Conservation (phyloP, 441 rosid genomes). For the Aquilaria agallochum region DNA sequence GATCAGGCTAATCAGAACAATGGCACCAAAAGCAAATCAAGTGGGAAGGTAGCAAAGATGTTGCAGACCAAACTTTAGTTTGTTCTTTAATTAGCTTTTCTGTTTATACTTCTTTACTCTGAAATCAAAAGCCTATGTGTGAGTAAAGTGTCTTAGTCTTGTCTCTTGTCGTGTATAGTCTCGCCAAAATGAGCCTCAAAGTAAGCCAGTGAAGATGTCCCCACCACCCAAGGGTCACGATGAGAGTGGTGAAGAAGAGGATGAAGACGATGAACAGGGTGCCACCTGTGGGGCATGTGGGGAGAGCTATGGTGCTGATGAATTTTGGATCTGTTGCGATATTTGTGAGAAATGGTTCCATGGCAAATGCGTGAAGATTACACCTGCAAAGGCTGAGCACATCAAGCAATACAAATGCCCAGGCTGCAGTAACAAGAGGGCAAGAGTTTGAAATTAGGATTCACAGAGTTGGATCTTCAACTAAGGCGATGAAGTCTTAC, state of each 20-base stretch:
- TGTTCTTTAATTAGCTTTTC: background rate
- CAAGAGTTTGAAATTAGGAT: slow-evolving; percentile 46
- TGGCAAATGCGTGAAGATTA: slow-evolving; percentile 91
- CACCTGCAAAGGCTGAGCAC: slow-evolving; percentile 90
- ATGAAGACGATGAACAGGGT: slow-evolving; percentile 71
- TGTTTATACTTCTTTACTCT: background rate
- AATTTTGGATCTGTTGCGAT: slow-evolving; percentile 94
- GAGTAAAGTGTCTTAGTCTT: background rate
- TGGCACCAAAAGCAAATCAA: slow-evolving; percentile 62
- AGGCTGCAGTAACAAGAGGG: slow-evolving; percentile 75
- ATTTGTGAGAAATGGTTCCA: slow-evolving; percentile 88
- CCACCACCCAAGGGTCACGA: slow-evolving; percentile 59
- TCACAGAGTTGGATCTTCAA: slow-evolving; percentile 25
- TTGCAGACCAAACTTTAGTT: slow-evolving; percentile 13
- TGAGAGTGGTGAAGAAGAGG: slow-evolving; percentile 83
- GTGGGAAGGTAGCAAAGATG: slow-evolving; percentile 53
- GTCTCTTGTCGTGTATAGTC: slow-evolving; percentile 28
- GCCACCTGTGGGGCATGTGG: slow-evolving; percentile 95
- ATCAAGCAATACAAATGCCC: slow-evolving; percentile 94
- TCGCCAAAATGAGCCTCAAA: slow-evolving; percentile 44
- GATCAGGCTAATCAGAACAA: slow-evolving; percentile 51
- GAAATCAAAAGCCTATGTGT: background rate
- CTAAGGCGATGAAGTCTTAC: slow-evolving; percentile 27
- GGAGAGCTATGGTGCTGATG: slow-evolving; percentile 78
- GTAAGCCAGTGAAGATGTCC: slow-evolving; percentile 42